These are phyloP conservation scores for Puccinia sorghi DNA, from an alignment of 1,284 basidiomycete genomes.

Conservation along the genomic window DNA sequence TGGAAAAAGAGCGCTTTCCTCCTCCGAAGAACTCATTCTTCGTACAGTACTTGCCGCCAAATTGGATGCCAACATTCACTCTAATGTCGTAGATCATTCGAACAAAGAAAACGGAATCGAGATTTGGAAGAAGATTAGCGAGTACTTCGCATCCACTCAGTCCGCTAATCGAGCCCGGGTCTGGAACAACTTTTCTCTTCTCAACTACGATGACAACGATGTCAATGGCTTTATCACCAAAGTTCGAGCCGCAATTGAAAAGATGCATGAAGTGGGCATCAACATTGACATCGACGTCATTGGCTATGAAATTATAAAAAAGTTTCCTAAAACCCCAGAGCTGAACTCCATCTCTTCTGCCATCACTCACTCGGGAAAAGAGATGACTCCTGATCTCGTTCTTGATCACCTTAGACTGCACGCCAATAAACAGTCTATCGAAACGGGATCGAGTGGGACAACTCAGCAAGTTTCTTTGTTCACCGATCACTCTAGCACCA, in stretches of 20 bases:
- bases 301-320: background rate
- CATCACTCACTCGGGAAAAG: background rate
- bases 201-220: background rate
- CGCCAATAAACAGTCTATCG: background rate
- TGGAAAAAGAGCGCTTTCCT: background rate
- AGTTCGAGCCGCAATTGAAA: background rate
- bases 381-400: background rate
- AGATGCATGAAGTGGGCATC: background rate
- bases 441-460: background rate
- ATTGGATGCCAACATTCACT: background rate
- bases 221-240: background rate
- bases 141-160: background rate
- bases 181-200: background rate
- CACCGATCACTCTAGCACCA: background rate
- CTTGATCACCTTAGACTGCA: background rate
- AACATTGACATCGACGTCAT: background rate
- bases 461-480: background rate
- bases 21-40: background rate
- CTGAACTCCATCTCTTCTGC: background rate
- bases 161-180: background rate
- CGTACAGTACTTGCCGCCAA: background rate
- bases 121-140: background rate
- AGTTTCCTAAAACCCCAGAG: background rate
- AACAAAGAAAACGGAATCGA: background rate
- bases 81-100: background rate